phyloP scores from a whole-genome alignment of 371 early-diverging fungal genomes.

The Entomophthora muscae region DNA sequence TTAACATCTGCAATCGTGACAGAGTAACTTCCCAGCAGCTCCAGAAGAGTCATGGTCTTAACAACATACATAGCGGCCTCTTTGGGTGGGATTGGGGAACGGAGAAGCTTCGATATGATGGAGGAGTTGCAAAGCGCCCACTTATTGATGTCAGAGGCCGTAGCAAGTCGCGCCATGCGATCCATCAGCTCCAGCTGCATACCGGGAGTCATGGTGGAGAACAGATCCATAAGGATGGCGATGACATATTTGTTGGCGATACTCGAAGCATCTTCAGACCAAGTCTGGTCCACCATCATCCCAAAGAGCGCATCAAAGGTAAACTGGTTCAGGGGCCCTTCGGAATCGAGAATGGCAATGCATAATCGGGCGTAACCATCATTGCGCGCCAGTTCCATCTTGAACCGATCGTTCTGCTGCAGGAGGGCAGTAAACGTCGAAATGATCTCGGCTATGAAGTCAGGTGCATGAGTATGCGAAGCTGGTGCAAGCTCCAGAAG shows the following conservation, averaged over 20 bases:
- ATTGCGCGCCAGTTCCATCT: not conserved
- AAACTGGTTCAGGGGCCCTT: not conserved
- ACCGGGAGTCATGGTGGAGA: slow-evolving; percentile 9
- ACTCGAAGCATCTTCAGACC: not conserved
- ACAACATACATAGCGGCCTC: slow-evolving; percentile 3
- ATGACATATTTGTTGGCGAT: slow-evolving; percentile 8
- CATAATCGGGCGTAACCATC: slow-evolving; percentile 6
- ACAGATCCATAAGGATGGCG: slow-evolving; percentile 9
- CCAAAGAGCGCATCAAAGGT: slow-evolving; percentile 7
- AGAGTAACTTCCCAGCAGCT: slow-evolving; percentile 12
- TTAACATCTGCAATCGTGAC: slow-evolving; percentile 13
- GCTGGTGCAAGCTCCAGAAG: not conserved
- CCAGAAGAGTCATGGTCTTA: slow-evolving; percentile 11
- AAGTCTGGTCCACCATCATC: slow-evolving; percentile 5
- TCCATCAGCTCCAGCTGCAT: slow-evolving; percentile 10
- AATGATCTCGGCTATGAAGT: slow-evolving; percentile 1
- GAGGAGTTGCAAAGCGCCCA: slow-evolving; percentile 12
- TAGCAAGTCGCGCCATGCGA: slow-evolving; percentile 10
- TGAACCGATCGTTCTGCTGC: not conserved
- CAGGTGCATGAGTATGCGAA: not conserved
- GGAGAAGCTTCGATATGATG: slow-evolving; percentile 9
- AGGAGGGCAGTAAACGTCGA: slow-evolving; percentile 2
- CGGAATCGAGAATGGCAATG: not conserved
- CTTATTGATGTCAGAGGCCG: slow-evolving; percentile 12
- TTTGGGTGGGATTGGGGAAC: not conserved